These are phyloP conservation scores for Onygenales sp. DNA, from an alignment of 2,329 filamentous ascomycete species.

Conservation along the genomic window DNA sequence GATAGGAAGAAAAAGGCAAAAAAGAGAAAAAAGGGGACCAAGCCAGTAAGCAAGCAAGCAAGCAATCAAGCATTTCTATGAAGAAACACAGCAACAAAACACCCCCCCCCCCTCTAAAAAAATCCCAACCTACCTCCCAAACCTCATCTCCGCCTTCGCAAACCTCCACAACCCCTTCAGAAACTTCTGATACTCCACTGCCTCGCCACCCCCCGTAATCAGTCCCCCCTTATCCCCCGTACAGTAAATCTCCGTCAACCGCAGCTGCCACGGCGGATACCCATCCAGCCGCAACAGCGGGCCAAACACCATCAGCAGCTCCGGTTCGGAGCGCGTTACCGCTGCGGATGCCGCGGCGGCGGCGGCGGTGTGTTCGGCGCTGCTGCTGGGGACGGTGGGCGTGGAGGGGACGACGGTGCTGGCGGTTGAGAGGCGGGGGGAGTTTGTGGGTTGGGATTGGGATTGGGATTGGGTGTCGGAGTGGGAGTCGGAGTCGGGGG, in stretches of 20 bases:
- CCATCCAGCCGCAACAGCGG: conserved; percentile 75
- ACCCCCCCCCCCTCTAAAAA: background rate
- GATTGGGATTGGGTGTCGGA: too few species aligned
- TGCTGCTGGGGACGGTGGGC: conserved; percentile 9
- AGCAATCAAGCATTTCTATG: background rate
- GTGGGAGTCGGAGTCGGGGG: background rate
- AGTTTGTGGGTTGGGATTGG: background rate
- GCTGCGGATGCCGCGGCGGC: background rate
- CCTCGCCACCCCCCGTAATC: conserved; percentile 27
- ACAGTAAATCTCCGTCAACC: conserved; percentile 86
- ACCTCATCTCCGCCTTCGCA: conserved; percentile 78
- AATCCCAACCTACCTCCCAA: conserved; percentile 47
- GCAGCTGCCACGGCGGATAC: conserved; percentile 93
- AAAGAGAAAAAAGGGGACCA: too few species aligned
- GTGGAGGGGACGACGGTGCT: conserved; percentile 3
- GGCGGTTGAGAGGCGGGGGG: conserved; percentile 20
- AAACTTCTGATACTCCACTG: conserved; percentile 89
- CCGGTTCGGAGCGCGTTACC: conserved; percentile 72
- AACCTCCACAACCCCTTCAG: conserved; percentile 74
- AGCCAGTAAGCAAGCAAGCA: background rate
- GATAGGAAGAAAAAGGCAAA: too few species aligned
- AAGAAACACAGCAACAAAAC: background rate
- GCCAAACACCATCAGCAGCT: conserved; percentile 79
- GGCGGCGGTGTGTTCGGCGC: conserved; percentile 6
- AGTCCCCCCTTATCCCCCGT: conserved; percentile 36